These are phyloP conservation scores for Anthracocystis walkeri DNA, from an alignment of 1,284 basidiomycete species.

Conservation along the genomic window DNA sequence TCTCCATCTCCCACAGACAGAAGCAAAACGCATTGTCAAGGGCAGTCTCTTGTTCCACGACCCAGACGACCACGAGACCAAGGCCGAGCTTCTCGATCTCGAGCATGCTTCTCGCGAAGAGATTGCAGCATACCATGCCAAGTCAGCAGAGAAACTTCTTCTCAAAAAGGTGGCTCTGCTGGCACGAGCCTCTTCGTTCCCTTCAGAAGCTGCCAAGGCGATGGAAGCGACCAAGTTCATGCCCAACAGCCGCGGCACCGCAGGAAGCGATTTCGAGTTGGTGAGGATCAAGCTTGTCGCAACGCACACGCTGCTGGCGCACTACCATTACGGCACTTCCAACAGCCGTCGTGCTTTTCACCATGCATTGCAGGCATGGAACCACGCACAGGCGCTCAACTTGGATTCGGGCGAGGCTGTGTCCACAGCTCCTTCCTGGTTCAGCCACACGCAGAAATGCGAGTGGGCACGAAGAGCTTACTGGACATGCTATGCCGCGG, in stretches of 20 bases:
- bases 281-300: conserved; percentile 59
- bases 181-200: conserved; percentile 42
- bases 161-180: conserved; percentile 43
- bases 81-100: conserved; percentile 44
- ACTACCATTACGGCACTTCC: conserved; percentile 59
- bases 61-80: conserved; percentile 46
- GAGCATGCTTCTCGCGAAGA: conserved; percentile 52
- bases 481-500: conserved; percentile 58
- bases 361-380: conserved; percentile 60
- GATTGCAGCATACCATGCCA: conserved; percentile 58
- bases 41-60: conserved; percentile 43
- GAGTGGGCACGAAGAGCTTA: conserved; percentile 62
- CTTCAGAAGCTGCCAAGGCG: conserved; percentile 29
- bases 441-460: conserved; percentile 55
- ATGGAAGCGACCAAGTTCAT: conserved; percentile 28
- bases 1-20: conserved; percentile 49
- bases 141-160: conserved; percentile 56
- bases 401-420: conserved; percentile 34
- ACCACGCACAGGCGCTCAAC: conserved; percentile 50
- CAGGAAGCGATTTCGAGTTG: conserved; percentile 49
- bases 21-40: conserved; percentile 56
- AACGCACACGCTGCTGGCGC: conserved; percentile 56
- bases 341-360: conserved; percentile 51
- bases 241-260: conserved; percentile 25
- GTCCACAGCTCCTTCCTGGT: conserved; percentile 36